Evolutionary conservation across 345 rosid genomes (phyloP).

Genomic region (Populus tremula): DNA sequence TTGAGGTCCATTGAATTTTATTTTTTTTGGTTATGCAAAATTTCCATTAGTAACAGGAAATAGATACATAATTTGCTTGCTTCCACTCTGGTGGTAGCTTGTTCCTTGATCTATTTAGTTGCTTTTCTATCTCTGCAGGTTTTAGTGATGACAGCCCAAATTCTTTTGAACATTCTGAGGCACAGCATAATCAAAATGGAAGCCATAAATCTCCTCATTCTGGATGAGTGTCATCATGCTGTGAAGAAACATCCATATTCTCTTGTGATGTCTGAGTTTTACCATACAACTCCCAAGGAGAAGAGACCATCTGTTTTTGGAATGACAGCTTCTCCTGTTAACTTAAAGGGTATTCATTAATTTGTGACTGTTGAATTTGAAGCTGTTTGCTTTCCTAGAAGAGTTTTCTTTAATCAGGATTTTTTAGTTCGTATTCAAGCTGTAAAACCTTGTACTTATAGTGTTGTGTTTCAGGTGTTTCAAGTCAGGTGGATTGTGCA

Average conservation of each 20-base stretch:
- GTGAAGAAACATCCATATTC: slow-evolving; percentile 99
- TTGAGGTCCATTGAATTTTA: background rate
- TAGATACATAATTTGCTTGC: slow-evolving; percentile 3
- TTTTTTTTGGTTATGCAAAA: no score
- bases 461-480: slow-evolving; percentile 61
- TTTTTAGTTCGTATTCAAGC: background rate
- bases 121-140: slow-evolving; percentile 44
- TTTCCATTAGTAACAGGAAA: no score
- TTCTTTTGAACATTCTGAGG: slow-evolving; percentile 86
- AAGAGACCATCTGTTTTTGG: slow-evolving; percentile 93
- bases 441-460: background rate
- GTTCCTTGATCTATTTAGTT: slow-evolving; percentile 10
- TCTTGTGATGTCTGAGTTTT: slow-evolving; percentile 96
- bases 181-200: slow-evolving; percentile 97
- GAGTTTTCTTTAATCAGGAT: background rate
- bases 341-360: slow-evolving; percentile 68
- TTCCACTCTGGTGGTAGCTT: background rate
- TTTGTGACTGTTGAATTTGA: background rate
- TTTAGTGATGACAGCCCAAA: slow-evolving; percentile 97
- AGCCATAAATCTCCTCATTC: slow-evolving; percentile 73
- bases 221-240: slow-evolving; percentile 99
- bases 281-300: slow-evolving; percentile 84
- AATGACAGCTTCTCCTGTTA: slow-evolving; percentile 99
- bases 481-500: slow-evolving; percentile 96
- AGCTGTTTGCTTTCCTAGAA: background rate